Base-by-base conservation (phyloP, 2,329 filamentous ascomycete genomes). In the Emmonsiellopsis sp. region DNA sequence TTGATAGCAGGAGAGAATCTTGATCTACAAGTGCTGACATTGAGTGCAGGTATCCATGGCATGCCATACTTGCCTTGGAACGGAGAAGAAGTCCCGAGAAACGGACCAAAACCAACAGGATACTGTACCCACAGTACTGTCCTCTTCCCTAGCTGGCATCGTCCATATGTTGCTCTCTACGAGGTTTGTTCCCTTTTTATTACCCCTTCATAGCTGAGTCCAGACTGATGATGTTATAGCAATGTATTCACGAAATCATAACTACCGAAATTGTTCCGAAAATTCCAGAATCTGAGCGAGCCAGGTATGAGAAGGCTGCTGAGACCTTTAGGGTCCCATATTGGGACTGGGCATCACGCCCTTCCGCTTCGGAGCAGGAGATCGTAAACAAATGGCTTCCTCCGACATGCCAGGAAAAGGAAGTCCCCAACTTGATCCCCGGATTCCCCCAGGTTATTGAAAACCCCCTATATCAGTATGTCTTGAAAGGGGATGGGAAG, bases 111-210 rank as follows among this genome's bases (percentile, higher is more conserved):
- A 80, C 79, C 2, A 71, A 51, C 75, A 16, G 88, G 88, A 47
- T 93, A 90, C 67, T 94, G 89, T 66, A 81, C 81, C 11, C 89
- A 94, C 69, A 80, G 77, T 32, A 86, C 85, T 1, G 81, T 85
- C 46, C 73, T 93, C n/a, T 92, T 94, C 65, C 81, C 85, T 40
- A 80, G 84, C 41, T 94, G 89, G 89, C 89, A 94, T 74, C 80
- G 89, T 50, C 86, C 88, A 1, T 94, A 92, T 67, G 74, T 93
- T 52, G 74, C 79, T 7, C 69, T 85, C 8, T 82, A 73, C 57
- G 76, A 85, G 70, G 78, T 79, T 41, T 15, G 41, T 16, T 30
- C 26, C 35, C 43, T 30, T 53, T 51, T 13, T 34, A n/a, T 34
- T 8, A 26, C 16, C 30, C 32, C 30, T 45, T 46, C n/a, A 13